phyloP scores from a whole-genome alignment of 2,329 filamentous ascomycete genomes.

The Parasarocladium wereldwijsianum region DNA sequence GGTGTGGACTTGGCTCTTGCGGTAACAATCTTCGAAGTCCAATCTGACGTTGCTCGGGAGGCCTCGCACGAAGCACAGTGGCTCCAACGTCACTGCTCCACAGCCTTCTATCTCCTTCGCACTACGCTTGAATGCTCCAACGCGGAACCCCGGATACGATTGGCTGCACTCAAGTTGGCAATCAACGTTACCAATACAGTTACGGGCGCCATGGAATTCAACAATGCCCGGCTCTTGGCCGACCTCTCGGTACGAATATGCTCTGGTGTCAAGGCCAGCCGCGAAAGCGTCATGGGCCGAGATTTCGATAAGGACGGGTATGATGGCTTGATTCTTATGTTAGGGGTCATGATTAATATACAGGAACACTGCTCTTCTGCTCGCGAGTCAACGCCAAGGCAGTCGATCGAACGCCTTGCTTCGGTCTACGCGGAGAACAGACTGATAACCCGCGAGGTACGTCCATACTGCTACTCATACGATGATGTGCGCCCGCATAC shows the following conservation, averaged over 20 bases:
- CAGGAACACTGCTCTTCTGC: slow-evolving; percentile 60
- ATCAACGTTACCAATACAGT: slow-evolving; percentile 82
- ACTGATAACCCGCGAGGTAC: slow-evolving; percentile 52
- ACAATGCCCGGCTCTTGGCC: slow-evolving; percentile 39
- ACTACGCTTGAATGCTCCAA: slow-evolving; percentile 13
- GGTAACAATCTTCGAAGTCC: slow-evolving; percentile 21
- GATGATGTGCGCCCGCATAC: background rate
- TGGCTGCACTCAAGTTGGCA: slow-evolving; percentile 38
- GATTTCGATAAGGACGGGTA: slow-evolving; percentile 36
- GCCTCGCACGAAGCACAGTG: slow-evolving; percentile 10
- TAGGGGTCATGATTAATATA: slow-evolving; percentile 79
- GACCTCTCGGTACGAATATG: slow-evolving; percentile 35
- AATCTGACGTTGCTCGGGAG: slow-evolving; percentile 15
- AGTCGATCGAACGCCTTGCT: slow-evolving; percentile 44
- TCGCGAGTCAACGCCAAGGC: slow-evolving; percentile 22
- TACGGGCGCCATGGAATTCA: slow-evolving; percentile 54
- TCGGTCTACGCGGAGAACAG: slow-evolving; percentile 53
- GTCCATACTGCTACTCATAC: slow-evolving; percentile 11
- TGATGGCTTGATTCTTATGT: slow-evolving; percentile 60
- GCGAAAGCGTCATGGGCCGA: slow-evolving; percentile 30
- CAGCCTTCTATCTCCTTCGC: slow-evolving; percentile 15
- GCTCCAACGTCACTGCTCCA: slow-evolving; percentile 13
- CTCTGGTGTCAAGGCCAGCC: slow-evolving; percentile 31
- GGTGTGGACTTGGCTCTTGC: slow-evolving; percentile 28
- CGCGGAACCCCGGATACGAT: background rate